Conservation (phyloP, 2,329 filamentous ascomycete genomes). For the Aspergillus sp. region DNA sequence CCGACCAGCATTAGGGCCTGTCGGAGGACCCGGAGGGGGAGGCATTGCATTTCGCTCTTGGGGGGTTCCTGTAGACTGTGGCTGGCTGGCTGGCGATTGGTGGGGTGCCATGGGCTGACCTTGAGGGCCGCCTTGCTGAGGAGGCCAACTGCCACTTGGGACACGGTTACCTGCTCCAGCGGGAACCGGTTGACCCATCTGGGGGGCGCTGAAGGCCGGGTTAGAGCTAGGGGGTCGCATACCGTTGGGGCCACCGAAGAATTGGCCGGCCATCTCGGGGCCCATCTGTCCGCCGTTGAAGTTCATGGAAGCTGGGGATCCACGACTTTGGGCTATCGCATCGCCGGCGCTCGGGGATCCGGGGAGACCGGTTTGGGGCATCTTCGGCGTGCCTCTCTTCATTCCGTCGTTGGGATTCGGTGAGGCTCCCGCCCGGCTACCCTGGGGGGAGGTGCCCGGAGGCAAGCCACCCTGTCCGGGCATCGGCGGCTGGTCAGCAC, state of each 20-base stretch:
- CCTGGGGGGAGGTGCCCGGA: constrained; percentile 50
- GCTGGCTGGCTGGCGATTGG: constrained; percentile 36
- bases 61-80: constrained; percentile 46
- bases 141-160: constrained; percentile 35
- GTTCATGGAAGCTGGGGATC: constrained; percentile 52
- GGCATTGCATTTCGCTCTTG: constrained; percentile 49
- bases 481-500: constrained; percentile 41
- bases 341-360: constrained; percentile 51
- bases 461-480: constrained; percentile 41
- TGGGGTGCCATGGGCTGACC: constrained; percentile 42
- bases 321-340: constrained; percentile 47
- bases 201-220: constrained; percentile 37
- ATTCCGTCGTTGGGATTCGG: constrained; percentile 56
- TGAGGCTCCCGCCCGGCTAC: constrained; percentile 50
- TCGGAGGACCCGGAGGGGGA: constrained; percentile 40
- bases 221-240: constrained; percentile 55
- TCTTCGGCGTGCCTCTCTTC: constrained; percentile 55
- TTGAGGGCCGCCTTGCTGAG: constrained; percentile 25
- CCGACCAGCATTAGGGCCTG: constrained; percentile 33
- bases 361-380: constrained; percentile 49
- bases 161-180: constrained; percentile 31
- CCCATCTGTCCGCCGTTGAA: constrained; percentile 47
- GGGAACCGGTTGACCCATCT: constrained; percentile 39
- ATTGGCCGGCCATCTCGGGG: constrained; percentile 35
- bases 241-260: constrained; percentile 42